These are phyloP conservation scores for Aquilaria agallochum DNA, from an alignment of 441 rosid species.

Conservation along the genomic window DNA sequence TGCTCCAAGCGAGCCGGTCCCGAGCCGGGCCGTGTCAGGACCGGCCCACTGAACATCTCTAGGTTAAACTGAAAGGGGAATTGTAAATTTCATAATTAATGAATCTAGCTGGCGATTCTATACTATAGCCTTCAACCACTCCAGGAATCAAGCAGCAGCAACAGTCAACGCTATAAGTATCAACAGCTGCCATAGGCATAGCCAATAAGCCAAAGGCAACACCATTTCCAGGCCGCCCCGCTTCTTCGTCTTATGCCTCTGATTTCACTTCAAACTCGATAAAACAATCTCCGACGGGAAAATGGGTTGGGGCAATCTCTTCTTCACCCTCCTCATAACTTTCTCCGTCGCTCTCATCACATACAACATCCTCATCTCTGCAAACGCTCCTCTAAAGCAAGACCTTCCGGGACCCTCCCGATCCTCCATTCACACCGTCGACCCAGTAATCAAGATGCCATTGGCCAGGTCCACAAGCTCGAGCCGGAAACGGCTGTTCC, in stretches of 20 bases:
- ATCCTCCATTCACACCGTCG: slow-evolving; percentile 27
- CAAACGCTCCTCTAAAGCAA: slow-evolving; percentile 81
- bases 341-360: slow-evolving; percentile 89
- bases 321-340: slow-evolving; percentile 59
- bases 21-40: too few species aligned
- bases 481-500: slow-evolving; percentile 51
- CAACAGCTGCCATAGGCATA: too few species aligned
- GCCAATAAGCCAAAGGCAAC: too few species aligned
- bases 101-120: too few species aligned
- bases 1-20: too few species aligned
- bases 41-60: too few species aligned
- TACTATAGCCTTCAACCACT: too few species aligned
- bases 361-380: slow-evolving; percentile 89
- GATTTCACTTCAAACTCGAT: background rate
- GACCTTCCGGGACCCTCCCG: slow-evolving; percentile 71
- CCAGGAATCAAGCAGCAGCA: too few species aligned
- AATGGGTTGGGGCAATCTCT: slow-evolving; percentile 76
- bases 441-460: slow-evolving; percentile 77
- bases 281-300: background rate
- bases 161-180: too few species aligned
- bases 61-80: too few species aligned
- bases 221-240: background rate
- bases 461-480: slow-evolving; percentile 33
- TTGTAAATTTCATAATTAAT: too few species aligned
- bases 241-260: too few species aligned